Base-by-base conservation (phyloP, 169 alveolate species). In the Cryptosporidium ryanae region DNA sequence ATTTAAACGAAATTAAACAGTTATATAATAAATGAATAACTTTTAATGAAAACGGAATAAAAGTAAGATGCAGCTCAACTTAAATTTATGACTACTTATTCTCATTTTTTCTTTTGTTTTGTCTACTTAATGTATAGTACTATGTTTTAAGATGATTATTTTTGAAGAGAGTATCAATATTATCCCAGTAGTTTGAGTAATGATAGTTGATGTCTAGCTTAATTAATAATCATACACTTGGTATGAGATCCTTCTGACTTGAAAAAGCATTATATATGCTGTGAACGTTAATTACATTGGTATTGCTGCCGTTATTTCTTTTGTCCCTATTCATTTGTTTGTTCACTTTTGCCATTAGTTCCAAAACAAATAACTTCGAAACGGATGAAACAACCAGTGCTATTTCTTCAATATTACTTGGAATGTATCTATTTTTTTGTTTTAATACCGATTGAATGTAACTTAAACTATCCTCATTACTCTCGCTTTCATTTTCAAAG, bases 381-480 rank as follows among this genome's bases (percentile, higher is more conserved):
- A 50, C 87, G 13, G 87, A 55, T 15, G 87, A 76, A 59, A 76
- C 49, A 8, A 55, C 87, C 25, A 76, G 31, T n/a, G 49, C 18
- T 18, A 76, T 18, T 48, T 76, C 87, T 43, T 76, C 87, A 29
- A 59, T 25, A 59, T 61, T 23, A 10, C 63, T 65, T 76, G 87
- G 71, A 59, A 76, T 59, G 63, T 55, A 76, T 38, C 50, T 76
- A 34, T 32, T 68, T 43, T 76, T 76, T 21, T 76, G 68, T 23
- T 76, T 70, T 17, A 76, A 65, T 70, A 76, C 59, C 10, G 87
- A 76, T 23, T 76, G 87, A n/a, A 76, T 76, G 27, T 76, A 76
- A 21, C 87, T 61, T 32, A 76, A 43, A 55, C 87, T 76, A 59
- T 76, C 87, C 38, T 76, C 87, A 4, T 21, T 31, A 0, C 50